Evolutionary conservation across 164 flowering plant genomes (phyloP).

Genomic region (Cinnamomum micranthum): DNA sequence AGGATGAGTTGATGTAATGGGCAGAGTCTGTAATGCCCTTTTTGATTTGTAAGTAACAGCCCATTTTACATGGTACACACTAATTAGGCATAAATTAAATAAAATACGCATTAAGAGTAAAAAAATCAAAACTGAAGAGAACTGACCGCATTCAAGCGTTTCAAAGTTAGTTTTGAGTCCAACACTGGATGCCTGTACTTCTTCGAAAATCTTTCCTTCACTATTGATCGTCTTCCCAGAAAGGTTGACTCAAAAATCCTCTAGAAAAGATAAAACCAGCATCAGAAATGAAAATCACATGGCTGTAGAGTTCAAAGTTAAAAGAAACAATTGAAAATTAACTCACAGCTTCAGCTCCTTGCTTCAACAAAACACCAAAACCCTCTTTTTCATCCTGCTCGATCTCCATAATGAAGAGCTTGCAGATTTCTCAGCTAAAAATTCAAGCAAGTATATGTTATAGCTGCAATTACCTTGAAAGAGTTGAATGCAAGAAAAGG

Average conservation of each 20-base stretch:
- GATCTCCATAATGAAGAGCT: constrained; percentile 28
- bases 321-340: background rate
- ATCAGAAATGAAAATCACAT: background rate
- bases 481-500: background rate
- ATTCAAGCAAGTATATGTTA: background rate
- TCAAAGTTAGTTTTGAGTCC: constrained; percentile 78
- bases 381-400: constrained; percentile 23
- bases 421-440: background rate
- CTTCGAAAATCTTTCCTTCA: constrained; percentile 95
- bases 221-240: constrained; percentile 66
- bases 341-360: constrained; percentile 99
- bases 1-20: background rate
- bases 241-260: constrained; percentile 80
- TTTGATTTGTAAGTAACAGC: no score
- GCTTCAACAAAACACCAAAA: constrained; percentile 63
- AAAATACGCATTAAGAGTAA: background rate
- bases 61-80: no score
- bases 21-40: background rate
- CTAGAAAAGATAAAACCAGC: constrained; percentile 30
- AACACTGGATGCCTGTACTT: constrained; percentile 88
- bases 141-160: constrained; percentile 88
- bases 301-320: background rate
- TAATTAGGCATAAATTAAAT: background rate
- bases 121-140: constrained; percentile 6
- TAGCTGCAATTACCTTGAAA: background rate